Conservation (phyloP, 805 yeast species). For the Dipodascus albidus region DNA sequence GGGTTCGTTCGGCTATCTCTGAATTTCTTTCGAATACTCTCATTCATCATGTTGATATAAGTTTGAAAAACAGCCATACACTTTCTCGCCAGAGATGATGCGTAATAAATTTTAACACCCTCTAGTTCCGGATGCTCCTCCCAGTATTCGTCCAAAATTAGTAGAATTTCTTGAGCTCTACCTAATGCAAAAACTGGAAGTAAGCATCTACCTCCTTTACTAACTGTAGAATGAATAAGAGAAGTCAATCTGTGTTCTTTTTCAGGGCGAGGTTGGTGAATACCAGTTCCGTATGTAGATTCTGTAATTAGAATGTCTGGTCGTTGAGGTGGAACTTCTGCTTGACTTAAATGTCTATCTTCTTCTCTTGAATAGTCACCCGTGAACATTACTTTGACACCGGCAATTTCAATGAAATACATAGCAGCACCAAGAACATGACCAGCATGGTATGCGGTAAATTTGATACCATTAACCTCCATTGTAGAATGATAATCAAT, state of each 20-base stretch:
- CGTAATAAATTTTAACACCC: conserved; percentile 74
- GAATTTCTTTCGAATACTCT: conserved; percentile 62
- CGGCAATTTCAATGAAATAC: conserved; percentile 93
- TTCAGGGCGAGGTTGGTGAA: conserved; percentile 82
- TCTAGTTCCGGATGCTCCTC: conserved; percentile 69
- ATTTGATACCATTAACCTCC: conserved; percentile 87
- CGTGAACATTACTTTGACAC: conserved; percentile 76
- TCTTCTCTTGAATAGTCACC: conserved; percentile 97
- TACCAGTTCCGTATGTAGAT: conserved; percentile 95
- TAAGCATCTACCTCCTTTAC: conserved; percentile 83
- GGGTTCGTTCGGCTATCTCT: conserved; percentile 79
- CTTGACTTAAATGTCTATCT: conserved; percentile 88
- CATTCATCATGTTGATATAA: conserved; percentile 95
- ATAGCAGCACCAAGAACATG: conserved; percentile 98
- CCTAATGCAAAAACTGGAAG: conserved; percentile 96
- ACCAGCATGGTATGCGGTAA: conserved; percentile 99
- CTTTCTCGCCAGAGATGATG: conserved; percentile 85
- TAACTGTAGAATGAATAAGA: conserved; percentile 70
- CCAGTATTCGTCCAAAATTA: conserved; percentile 95
- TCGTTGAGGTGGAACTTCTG: conserved; percentile 72
- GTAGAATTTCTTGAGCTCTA: conserved; percentile 85
- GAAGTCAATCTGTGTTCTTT: conserved; percentile 75
- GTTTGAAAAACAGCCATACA: conserved; percentile 98
- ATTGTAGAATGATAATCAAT: conserved; percentile 92
- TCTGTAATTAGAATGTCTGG: conserved; percentile 91